phyloP scores from a whole-genome alignment of 2,329 filamentous ascomycete genomes.

The Diplocarpon mali region DNA sequence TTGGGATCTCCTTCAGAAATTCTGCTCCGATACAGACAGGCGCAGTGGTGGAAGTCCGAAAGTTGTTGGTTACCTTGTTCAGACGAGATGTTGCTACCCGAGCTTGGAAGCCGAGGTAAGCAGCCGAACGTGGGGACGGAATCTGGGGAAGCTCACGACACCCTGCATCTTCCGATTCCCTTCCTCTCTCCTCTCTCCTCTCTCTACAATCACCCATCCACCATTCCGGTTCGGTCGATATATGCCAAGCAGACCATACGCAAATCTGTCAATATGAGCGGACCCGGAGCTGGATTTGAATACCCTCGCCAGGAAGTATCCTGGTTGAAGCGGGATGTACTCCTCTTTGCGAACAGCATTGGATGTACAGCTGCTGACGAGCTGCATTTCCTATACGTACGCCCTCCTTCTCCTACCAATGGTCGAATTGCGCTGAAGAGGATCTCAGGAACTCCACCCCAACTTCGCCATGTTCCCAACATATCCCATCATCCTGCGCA shows the following conservation, averaged over 20 bases:
- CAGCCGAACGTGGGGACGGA: slow-evolving; percentile 7
- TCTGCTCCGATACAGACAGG: too few relatives aligned
- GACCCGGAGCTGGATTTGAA: slow-evolving; percentile 58
- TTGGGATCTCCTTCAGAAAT: too few relatives aligned
- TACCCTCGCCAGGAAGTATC: slow-evolving; percentile 65
- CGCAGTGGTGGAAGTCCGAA: too few relatives aligned
- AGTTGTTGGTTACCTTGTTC: too few relatives aligned
- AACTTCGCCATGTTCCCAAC: slow-evolving; percentile 83
- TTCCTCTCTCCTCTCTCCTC: neutral
- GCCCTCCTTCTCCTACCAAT: slow-evolving; percentile 20
- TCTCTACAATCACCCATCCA: neutral
- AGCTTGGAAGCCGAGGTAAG: slow-evolving; percentile 6
- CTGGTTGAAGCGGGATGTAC: slow-evolving; percentile 79
- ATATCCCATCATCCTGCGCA: slow-evolving; percentile 24
- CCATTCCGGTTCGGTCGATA: too few relatives aligned
- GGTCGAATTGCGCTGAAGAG: slow-evolving; percentile 5
- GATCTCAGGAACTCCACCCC: slow-evolving; percentile 69
- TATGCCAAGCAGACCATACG: neutral
- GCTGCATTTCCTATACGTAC: slow-evolving; percentile 83
- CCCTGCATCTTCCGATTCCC: too few relatives aligned
- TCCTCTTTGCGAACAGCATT: slow-evolving; percentile 86
- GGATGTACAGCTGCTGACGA: slow-evolving; percentile 65
- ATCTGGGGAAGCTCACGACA: slow-evolving; percentile 11
- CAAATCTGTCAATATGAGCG: slow-evolving; percentile 20
- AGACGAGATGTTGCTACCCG: neutral